Evolutionary conservation across 1,139 yeast species (phyloP), one percentile per base, ranked within the genome.

Genomic region (Magnusiomyces tetraspermus): DNA sequence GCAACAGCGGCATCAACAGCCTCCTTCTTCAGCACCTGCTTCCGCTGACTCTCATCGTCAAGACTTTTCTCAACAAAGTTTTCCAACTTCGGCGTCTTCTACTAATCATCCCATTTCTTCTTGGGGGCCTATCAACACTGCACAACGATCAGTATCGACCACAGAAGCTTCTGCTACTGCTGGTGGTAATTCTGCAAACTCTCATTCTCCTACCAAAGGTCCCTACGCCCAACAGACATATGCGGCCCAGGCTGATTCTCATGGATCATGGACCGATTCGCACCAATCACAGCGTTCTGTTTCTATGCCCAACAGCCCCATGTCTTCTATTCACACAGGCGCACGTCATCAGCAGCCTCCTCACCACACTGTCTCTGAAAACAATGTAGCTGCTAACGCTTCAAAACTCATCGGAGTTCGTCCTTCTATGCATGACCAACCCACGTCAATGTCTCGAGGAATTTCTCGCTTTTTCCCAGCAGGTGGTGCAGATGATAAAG

Each of bases 391-490:
- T 5, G 22, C 26, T 15, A 46, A 40, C 40, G 31, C 40, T 13
- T n/a, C 48, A 4, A 45, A 46, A 15, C 31, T 46, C 11, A 28
- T 43, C 28, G 24, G 24, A n/a, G 28, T 41, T 17, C 49, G 49
- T 17, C 26, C 48, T 2, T 46, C 49, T 3, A 19, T 46, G 6
- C 49, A 46, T 23, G 51, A 49, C 8, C 28, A 48, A n/a, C 52
- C 52, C 2, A n/a, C 33, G 33, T 21, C 42, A 3, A 42, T 50
- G 31, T 24, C 42, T 15, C 52, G 52, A 17, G 51, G 51, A 4
- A 31, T 47, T 8, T 50, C 52, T 6, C 38, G 52, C 11, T 50
- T 50, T 31, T 50, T 50, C 37, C 52, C 52, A n/a, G 38, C 49
- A 4, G 40, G 13, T n/a, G 42, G 45, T 11, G 36, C n/a, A 17